phyloP scores from a whole-genome alignment of 1,284 basidiomycete genomes.

The Phlebopus sp. region DNA sequence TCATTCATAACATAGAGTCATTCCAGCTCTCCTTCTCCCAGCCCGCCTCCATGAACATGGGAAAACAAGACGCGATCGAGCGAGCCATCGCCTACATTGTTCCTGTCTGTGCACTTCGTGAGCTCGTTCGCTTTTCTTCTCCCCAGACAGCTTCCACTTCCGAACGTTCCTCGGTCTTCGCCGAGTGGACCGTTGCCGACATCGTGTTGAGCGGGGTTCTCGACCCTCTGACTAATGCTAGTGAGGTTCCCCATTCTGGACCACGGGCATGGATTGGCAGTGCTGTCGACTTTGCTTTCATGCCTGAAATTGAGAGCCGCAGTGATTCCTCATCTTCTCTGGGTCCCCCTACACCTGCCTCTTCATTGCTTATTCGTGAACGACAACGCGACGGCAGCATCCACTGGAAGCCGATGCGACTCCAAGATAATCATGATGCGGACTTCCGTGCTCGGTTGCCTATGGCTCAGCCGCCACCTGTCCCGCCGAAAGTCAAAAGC shows the following conservation, averaged over 20 bases:
- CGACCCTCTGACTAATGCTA: conserved; percentile 21
- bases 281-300: conserved; percentile 6
- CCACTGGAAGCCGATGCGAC: conserved; percentile 1
- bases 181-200: conserved; percentile 37
- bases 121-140: conserved; percentile 18
- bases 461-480: not conserved
- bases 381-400: not conserved
- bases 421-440: not conserved
- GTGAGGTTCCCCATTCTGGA: not conserved
- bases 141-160: conserved; percentile 5
- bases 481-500: not conserved
- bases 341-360: not conserved
- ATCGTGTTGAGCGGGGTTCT: conserved; percentile 36
- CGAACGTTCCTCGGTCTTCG: conserved; percentile 4
- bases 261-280: conserved; percentile 9
- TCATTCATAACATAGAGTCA: conserved; percentile 37
- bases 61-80: conserved; percentile 17
- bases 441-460: not conserved
- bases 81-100: conserved; percentile 35
- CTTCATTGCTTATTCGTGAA: conserved; percentile 1
- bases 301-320: not conserved
- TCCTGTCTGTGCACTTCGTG: conserved; percentile 30
- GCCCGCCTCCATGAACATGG: conserved; percentile 12
- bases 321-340: not conserved
- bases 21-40: conserved; percentile 36